Conservation (phyloP, 768 basidiomycete genomes). For the Pleurotus platypus region DNA sequence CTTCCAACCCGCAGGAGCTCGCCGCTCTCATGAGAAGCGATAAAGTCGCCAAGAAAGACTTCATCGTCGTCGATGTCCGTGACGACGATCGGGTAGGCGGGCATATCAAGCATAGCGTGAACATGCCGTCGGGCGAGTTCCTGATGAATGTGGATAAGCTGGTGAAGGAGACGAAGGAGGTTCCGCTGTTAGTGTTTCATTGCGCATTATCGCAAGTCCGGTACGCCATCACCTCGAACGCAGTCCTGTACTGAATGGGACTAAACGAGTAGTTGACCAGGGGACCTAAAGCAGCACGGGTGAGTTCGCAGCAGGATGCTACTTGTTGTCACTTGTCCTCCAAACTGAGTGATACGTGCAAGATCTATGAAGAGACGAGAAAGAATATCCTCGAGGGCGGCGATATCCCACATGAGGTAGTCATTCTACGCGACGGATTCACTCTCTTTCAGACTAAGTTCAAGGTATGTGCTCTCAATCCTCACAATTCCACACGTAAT, state of each 20-base stretch:
- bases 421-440: slow-evolving; percentile 72
- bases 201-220: slow-evolving; percentile 75
- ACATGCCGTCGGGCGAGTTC: slow-evolving; percentile 63
- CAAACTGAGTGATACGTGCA: slow-evolving; percentile 10
- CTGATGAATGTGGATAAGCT: slow-evolving; percentile 52
- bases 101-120: slow-evolving; percentile 64
- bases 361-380: slow-evolving; percentile 72
- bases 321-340: slow-evolving; percentile 2
- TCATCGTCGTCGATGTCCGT: slow-evolving; percentile 79
- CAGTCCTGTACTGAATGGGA: background rate
- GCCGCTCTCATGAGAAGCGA: slow-evolving; percentile 65
- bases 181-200: slow-evolving; percentile 72
- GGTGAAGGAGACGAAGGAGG: slow-evolving; percentile 54
- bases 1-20: slow-evolving; percentile 48
- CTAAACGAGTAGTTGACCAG: slow-evolving; percentile 28
- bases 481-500: too few species aligned
- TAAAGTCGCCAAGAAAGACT: slow-evolving; percentile 60
- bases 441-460: slow-evolving; percentile 63
- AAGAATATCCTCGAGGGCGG: slow-evolving; percentile 39
- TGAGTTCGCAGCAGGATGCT: slow-evolving; percentile 24
- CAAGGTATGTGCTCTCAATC: slow-evolving; percentile 39
- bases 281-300: slow-evolving; percentile 76
- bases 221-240: slow-evolving; percentile 36
- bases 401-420: slow-evolving; percentile 48
- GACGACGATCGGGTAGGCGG: slow-evolving; percentile 79